phyloP scores from a whole-genome alignment of 228 moss, liverwort and hornwort species.

The Sphagnum magellanicum region DNA sequence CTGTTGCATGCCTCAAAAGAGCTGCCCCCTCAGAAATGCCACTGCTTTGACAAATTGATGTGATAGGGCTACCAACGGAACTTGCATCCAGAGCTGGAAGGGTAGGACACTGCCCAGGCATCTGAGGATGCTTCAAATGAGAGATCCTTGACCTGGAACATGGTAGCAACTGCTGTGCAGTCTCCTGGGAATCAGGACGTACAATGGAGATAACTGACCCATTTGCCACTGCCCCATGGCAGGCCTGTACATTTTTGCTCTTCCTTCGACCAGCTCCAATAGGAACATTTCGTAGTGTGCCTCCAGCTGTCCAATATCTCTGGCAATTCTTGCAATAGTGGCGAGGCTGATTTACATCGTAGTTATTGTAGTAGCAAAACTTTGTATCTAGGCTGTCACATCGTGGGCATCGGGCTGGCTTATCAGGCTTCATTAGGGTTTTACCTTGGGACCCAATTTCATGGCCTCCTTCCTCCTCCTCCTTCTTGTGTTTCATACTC shows the following conservation, averaged over 20 bases:
- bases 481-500: not conserved
- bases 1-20: not conserved
- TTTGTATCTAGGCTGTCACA: not conserved
- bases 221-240: not conserved
- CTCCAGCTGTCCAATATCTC: not conserved
- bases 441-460: not conserved
- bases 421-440: not conserved
- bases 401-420: not conserved
- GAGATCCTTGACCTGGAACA: not conserved
- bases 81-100: constrained; percentile 5
- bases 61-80: not conserved
- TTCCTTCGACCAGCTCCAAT: not conserved
- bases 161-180: not conserved
- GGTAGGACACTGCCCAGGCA: constrained; percentile 4
- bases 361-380: not conserved
- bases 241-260: not conserved
- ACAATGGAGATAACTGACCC: not conserved
- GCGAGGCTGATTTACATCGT: not conserved
- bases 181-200: constrained; percentile 12
- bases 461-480: constrained; percentile 16
- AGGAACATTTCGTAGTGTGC: not conserved
- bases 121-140: constrained; percentile 1
- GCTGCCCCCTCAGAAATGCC: not conserved
- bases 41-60: not conserved
- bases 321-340: not conserved